Percentiles rank a stretch among this genome's conserved stretches.
Evolutionary conservation across 495 filamentous ascomycete genomes (phyloP).

Genomic region (Aspergillus bridgeri): DNA sequence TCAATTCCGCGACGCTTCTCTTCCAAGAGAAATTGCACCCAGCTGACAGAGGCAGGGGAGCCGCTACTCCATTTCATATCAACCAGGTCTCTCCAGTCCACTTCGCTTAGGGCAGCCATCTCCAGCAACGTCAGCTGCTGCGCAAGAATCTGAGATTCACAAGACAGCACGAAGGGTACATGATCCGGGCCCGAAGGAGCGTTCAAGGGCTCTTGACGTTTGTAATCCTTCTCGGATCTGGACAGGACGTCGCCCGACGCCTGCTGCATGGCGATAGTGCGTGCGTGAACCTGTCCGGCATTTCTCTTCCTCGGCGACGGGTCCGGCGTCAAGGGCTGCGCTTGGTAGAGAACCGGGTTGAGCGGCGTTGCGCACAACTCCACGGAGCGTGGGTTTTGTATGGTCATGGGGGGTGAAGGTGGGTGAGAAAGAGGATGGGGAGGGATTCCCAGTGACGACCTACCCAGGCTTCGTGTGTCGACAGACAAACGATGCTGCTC

Average conservation of each 20-base stretch:
- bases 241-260: constrained; percentile 39
- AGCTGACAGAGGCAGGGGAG: constrained; percentile 59
- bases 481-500: constrained; percentile 30
- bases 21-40: constrained; percentile 90
- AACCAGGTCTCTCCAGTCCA: constrained; percentile 97
- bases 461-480: constrained; percentile 34
- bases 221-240: constrained; percentile 32
- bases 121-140: constrained; percentile 96
- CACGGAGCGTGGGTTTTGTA: constrained; percentile 56
- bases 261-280: constrained; percentile 27
- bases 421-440: constrained; percentile 67
- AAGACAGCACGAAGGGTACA: constrained; percentile 87
- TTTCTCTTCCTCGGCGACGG: constrained; percentile 41
- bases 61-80: constrained; percentile 88
- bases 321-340: constrained; percentile 49
- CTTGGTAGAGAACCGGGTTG: constrained; percentile 38
- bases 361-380: constrained; percentile 33
- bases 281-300: constrained; percentile 14
- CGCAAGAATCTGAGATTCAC: constrained; percentile 83
- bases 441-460: constrained; percentile 51
- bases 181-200: constrained; percentile 43
- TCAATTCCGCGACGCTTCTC: constrained; percentile 84
- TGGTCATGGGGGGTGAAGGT: constrained; percentile 75
- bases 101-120: constrained; percentile 90
- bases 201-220: constrained; percentile 10